Evolutionary conservation across 2,329 filamentous ascomycete genomes (phyloP).

Genomic region (Parasarocladium wereldwijsianum): DNA sequence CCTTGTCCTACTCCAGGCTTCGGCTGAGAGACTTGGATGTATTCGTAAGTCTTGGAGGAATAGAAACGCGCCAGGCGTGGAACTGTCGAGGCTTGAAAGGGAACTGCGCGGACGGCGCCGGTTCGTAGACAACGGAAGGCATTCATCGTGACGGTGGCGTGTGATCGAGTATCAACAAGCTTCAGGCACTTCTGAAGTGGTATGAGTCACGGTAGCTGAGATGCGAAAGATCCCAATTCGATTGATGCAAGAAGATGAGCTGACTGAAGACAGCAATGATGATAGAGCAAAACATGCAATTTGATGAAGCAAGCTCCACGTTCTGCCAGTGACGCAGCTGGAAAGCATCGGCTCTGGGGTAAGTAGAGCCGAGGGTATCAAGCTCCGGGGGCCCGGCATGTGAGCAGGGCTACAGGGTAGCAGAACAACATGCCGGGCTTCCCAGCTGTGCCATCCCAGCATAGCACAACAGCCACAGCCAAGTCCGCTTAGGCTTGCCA

Average conservation of each 20-base stretch:
- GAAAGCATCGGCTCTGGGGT: slow-evolving; percentile 17
- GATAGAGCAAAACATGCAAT: slow-evolving; percentile 3
- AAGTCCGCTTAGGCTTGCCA: too few species aligned
- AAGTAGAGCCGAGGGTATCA: slow-evolving; percentile 14
- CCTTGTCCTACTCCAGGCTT: slow-evolving; percentile 83
- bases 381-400: too few species aligned
- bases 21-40: slow-evolving; percentile 68
- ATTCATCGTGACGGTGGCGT: slow-evolving; percentile 28
- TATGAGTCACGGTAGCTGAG: too few species aligned
- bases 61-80: slow-evolving; percentile 39
- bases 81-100: slow-evolving; percentile 40
- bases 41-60: slow-evolving; percentile 53
- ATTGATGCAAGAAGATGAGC: too few species aligned
- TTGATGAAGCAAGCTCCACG: slow-evolving; percentile 1
- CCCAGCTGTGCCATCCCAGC: too few species aligned
- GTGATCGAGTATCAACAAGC: too few species aligned
- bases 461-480: too few species aligned
- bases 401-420: too few species aligned
- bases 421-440: too few species aligned
- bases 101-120: slow-evolving; percentile 25
- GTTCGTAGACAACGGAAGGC: slow-evolving; percentile 44
- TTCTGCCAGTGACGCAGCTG: slow-evolving; percentile 7
- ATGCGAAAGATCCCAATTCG: too few species aligned
- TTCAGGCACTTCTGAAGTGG: too few species aligned
- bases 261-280: too few species aligned